Evolutionary conservation across 495 filamentous ascomycete species (phyloP), one percentile per base, ranked within the genome.

Genomic region (Patellaria atrata): DNA sequence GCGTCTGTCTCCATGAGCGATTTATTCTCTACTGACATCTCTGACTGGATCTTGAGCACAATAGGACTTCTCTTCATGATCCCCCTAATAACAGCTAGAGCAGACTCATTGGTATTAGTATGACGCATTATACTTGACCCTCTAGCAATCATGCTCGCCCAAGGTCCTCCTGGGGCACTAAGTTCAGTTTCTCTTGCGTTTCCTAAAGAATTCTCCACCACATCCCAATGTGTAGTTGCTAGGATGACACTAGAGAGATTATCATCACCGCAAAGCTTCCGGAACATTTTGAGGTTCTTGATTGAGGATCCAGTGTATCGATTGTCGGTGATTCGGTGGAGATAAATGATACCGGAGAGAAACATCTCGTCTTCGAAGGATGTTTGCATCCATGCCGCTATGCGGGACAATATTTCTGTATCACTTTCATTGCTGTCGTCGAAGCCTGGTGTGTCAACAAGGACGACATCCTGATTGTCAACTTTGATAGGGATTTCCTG

Each of bases 391-490:
- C 30, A 44, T 16, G 27, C 34, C 1, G 41, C 21, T 3, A 44
- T 5, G 15, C 40, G 35, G 13, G 35, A 24, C 2, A 44, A 26
- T 4, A 27, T 40, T 3, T 40, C 41, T 14, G n/a, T 16, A 15
- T 44, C 41, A 2, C 23, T 13, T 14, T 27, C 12, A 2, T 15
- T 26, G 15, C 12, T 35, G 26, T 44, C 41, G 21, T 44, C 21
- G 25, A 44, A 39, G 1, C 41, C 41, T 13, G 41, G 41, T 8
- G 35, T 44, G 18, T 44, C 36, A 17, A 44, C 27, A 1, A 44
- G 22, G 21, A 25, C 20, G 1, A 39, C 15, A 11, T 12, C 33
- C 1, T 33, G 33, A 13, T 15, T 16, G 3, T 26, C 5, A 12
- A 3, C 7, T 25, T 7, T 16, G 16, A 38, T 33, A 14, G 26